Percentiles rank a stretch among this genome's conserved stretches.
Evolutionary conservation across 805 yeast species (phyloP).

Genomic region (Maudiozyma turicensis): DNA sequence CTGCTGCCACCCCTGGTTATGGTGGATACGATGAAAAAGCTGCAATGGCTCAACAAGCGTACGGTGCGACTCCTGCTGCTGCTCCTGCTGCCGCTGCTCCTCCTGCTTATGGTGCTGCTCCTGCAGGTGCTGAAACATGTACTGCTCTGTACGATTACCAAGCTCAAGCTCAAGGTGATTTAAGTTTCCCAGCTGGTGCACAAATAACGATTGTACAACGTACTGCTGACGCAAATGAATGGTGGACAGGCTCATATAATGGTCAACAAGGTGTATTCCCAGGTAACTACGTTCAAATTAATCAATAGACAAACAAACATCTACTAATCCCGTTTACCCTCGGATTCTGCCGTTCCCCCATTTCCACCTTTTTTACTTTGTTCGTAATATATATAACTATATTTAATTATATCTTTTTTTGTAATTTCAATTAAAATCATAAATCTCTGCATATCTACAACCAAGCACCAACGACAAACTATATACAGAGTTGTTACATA

Average conservation of each 20-base stretch:
- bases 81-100: conserved; percentile 24
- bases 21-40: not conserved
- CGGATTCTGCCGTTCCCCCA: not conserved
- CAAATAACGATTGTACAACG: conserved; percentile 74
- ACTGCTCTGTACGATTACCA: conserved; percentile 86
- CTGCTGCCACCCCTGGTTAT: not conserved
- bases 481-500: no score
- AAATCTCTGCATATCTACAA: no score
- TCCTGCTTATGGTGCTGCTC: conserved; percentile 19
- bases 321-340: not conserved
- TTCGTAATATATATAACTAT: no score
- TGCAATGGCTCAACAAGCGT: conserved; percentile 1
- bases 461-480: no score
- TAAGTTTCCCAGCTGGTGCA: conserved; percentile 81
- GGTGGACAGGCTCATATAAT: conserved; percentile 93
- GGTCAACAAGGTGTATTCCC: conserved; percentile 92
- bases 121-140: conserved; percentile 48
- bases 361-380: not conserved
- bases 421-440: no score
- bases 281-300: conserved; percentile 85
- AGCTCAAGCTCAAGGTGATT: conserved; percentile 90
- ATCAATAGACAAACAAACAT: conserved; percentile 17
- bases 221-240: conserved; percentile 78
- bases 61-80: not conserved
- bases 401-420: no score